Conservation (phyloP, 371 early-diverging fungal species). For the Mucor racemosus region DNA sequence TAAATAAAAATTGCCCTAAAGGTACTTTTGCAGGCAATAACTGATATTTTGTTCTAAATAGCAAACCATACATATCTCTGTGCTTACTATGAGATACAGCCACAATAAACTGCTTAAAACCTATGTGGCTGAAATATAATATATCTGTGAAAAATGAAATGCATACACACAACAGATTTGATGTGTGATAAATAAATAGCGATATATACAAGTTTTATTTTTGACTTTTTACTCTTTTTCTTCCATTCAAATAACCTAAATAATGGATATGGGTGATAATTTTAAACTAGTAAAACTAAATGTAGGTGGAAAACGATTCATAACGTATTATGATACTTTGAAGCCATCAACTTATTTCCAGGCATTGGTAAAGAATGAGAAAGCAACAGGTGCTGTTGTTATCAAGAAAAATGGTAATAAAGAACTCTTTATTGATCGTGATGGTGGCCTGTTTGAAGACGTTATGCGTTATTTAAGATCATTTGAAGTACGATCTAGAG, state of each 20-base stretch:
- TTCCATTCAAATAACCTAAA: not conserved
- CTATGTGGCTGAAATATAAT: too few species aligned
- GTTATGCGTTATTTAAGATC: not conserved
- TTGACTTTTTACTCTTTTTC: not conserved
- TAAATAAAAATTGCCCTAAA: too few species aligned
- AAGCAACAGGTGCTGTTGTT: not conserved
- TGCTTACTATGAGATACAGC: too few species aligned
- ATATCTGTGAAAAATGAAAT: too few species aligned
- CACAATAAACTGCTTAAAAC: too few species aligned
- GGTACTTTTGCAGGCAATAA: too few species aligned
- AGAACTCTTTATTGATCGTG: not conserved
- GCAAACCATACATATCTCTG: too few species aligned
- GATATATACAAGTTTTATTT: not conserved
- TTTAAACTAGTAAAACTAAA: not conserved
- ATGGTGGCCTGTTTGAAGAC: not conserved
- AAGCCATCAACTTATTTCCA: not conserved
- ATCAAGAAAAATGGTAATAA: not conserved
- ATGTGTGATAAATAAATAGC: too few species aligned
- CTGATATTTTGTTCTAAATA: too few species aligned
- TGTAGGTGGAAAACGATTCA: not conserved
- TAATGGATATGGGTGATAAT: not conserved
- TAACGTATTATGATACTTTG: not conserved
- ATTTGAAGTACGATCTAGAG: not conserved
- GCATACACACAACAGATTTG: too few species aligned
- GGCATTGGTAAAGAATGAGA: not conserved